Percentiles rank a stretch among this genome's conserved stretches.
These are phyloP conservation scores for Leishmania gerbilli DNA, from an alignment of 208 protist genomes.

Conservation along the genomic window DNA sequence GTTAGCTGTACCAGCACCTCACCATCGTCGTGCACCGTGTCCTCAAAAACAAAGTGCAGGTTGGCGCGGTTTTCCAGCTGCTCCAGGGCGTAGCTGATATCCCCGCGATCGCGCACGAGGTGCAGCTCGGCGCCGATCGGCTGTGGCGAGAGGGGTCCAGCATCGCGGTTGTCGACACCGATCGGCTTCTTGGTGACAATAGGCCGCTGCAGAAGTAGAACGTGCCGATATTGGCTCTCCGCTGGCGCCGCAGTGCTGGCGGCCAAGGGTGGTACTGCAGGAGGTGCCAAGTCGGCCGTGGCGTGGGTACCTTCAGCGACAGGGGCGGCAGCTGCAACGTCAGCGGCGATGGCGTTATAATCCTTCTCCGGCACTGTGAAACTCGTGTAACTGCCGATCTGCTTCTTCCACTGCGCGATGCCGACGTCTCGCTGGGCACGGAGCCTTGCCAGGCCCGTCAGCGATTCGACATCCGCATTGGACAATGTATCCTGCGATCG, in stretches of 20 bases:
- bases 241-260: not conserved
- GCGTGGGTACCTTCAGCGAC: not conserved
- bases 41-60: constrained; percentile 54
- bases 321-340: not conserved
- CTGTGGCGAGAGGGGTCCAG: constrained; percentile 37
- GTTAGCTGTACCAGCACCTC: constrained; percentile 75
- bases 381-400: constrained; percentile 46
- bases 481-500: not conserved
- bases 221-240: constrained; percentile 37
- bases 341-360: not conserved
- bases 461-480: constrained; percentile 9
- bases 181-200: constrained; percentile 45
- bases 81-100: constrained; percentile 55
- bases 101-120: constrained; percentile 65
- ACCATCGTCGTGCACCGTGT: constrained; percentile 76
- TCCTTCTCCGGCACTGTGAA: constrained; percentile 38
- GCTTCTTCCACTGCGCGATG: constrained; percentile 42
- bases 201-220: constrained; percentile 54
- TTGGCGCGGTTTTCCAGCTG: constrained; percentile 47
- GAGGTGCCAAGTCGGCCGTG: not conserved
- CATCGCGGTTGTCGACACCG: constrained; percentile 44
- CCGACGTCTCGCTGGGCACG: constrained; percentile 40
- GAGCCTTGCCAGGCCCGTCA: constrained; percentile 40
- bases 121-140: constrained; percentile 71
- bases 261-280: not conserved